Base-by-base conservation (phyloP, 257 asterid species). In the Gentiana straminea region DNA sequence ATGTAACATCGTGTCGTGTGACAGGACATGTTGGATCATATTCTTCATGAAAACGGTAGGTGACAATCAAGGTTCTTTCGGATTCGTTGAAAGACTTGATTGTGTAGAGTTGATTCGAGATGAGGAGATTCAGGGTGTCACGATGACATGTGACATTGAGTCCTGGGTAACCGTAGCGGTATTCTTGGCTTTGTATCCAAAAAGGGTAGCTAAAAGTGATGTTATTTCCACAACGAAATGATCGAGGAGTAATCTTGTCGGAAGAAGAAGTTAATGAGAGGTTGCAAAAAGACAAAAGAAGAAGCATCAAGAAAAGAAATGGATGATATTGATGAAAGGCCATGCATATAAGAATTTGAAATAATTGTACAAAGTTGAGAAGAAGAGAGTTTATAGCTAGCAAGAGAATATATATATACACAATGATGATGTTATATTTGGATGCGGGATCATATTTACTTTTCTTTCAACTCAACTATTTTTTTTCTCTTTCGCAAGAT, bases 191-290 rank as follows among this genome's bases (percentile, higher is more conserved):
- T 45, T 45, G n/a, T 9, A 56, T 37, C 67, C 67, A 62, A 35
- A 62, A 62, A 15, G 67, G 60, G 8, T 45, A 53, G 49, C 60
- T 39, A 13, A 52, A 12, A 11, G 15, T 41, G 43, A 62, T 36
- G 49, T 49, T 60, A 54, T 53, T 54, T 32, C 66, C 66, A 52
- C 67, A 62, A 3, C 54, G 51, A 15, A 62, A 24, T 5, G 67
- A 53, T 24, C 24, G 24, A 24, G 24, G 24, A 24, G 24, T 24
- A 24, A 24, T 24, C 24, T 24, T 24, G 24, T 24, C 24, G 24
- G 24, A 24, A 24, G 24, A 24, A 24, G 24, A 24, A 24, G 24
- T 24, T 24, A 24, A 24, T 24, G 24, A 24, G 24, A 24, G 24
- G 24, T 24, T 24, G 24, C 24, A 24, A 24, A 24, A 24, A 24